These are phyloP conservation scores for Stenogyne calaminthoides DNA, from an alignment of 305 asterid species.

Conservation along the genomic window DNA sequence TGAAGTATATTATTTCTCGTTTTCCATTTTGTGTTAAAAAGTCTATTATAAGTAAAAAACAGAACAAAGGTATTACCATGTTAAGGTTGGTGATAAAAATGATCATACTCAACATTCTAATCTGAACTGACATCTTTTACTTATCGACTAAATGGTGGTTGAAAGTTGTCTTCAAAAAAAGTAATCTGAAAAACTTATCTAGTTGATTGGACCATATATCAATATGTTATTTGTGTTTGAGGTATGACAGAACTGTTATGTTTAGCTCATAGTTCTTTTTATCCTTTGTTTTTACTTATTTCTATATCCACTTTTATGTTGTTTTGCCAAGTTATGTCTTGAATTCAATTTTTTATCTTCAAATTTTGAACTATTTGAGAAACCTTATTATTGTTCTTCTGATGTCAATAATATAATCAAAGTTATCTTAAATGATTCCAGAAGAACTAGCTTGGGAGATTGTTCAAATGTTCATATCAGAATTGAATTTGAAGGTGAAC, in stretches of 20 bases:
- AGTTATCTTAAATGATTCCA: conserved; percentile 42
- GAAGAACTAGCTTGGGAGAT: conserved; percentile 72
- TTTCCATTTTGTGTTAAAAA: neutral
- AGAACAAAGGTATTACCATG: neutral
- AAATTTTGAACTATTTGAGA: conserved; percentile 6
- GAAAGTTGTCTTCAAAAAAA: neutral
- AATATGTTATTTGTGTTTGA: neutral
- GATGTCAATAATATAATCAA: conserved; percentile 1
- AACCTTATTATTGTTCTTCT: conserved; percentile 1
- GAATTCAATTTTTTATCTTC: neutral
- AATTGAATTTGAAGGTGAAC: conserved; percentile 65
- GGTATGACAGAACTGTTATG: neutral
- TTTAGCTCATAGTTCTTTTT: conserved; percentile 12
- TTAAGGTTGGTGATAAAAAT: no score
- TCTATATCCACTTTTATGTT: neutral
- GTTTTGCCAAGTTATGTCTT: conserved; percentile 1
- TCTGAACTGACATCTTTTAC: neutral
- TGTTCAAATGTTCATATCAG: conserved; percentile 67
- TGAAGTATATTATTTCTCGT: neutral
- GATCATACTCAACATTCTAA: neutral
- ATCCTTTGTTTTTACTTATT: neutral
- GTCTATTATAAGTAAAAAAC: conserved; percentile 6
- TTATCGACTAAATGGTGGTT: neutral
- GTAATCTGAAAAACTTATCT: conserved; percentile 1
- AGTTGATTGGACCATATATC: neutral